A percentile compares a stretch with the other conserved stretches of the same genome.
These are phyloP conservation scores for Penicillium sp. DNA, from an alignment of 2,329 filamentous ascomycete species.

Conservation along the genomic window DNA sequence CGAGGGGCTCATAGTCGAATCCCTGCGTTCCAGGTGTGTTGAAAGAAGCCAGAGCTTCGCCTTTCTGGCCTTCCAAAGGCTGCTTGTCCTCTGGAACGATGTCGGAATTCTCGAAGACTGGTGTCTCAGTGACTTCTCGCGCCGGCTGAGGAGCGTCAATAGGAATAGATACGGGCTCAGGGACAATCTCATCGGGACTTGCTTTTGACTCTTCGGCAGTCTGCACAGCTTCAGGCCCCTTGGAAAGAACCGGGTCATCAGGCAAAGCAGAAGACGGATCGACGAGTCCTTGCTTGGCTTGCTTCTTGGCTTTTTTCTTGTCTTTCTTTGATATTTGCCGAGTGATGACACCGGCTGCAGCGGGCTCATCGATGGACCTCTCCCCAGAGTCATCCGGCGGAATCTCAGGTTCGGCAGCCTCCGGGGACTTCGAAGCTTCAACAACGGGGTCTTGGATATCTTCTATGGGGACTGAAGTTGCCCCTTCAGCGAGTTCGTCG, in stretches of 20 bases:
- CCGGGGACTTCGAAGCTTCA: neutral
- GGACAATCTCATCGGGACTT: neutral
- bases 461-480: neutral
- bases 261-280: neutral
- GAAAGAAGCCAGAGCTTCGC: neutral
- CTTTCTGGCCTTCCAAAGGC: neutral
- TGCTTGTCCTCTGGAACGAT: neutral
- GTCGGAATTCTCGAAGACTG: neutral
- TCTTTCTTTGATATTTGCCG: conserved; percentile 38
- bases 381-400: conserved; percentile 9
- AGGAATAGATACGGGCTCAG: neutral
- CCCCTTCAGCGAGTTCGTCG: neutral
- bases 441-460: neutral
- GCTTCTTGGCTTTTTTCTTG: conserved; percentile 34
- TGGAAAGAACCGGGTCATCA: conserved; percentile 4
- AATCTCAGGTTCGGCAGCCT: neutral
- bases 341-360: conserved; percentile 12
- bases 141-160: neutral
- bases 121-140: neutral
- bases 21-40: conserved; percentile 1
- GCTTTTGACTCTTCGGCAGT: neutral
- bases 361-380: conserved; percentile 14
- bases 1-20: neutral
- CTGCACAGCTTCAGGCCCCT: neutral
- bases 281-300: conserved; percentile 14